Conservation (phyloP, 1,139 yeast genomes). For the Arxiozyma bovina region DNA sequence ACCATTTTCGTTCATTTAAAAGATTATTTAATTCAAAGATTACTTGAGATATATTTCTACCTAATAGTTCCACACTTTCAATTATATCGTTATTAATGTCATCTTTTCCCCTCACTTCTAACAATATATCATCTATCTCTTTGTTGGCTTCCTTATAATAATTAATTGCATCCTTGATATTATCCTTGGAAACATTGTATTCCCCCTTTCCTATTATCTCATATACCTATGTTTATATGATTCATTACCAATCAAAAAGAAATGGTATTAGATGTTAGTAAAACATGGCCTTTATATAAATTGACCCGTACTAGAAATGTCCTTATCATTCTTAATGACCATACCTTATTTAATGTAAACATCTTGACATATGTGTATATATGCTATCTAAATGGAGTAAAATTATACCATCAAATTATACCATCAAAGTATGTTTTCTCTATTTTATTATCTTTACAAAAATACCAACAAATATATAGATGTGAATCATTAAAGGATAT, state of each 20-base stretch:
- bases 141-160: conserved; percentile 14
- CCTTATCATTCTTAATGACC: not conserved
- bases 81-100: not conserved
- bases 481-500: not conserved
- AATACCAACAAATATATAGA: not conserved
- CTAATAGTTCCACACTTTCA: conserved; percentile 17
- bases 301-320: not conserved
- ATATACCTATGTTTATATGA: conserved; percentile 14
- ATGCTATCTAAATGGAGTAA: not conserved
- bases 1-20: not conserved
- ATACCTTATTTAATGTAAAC: not conserved
- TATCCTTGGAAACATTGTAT: conserved; percentile 14
- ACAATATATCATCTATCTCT: conserved; percentile 4
- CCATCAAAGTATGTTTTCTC: too few relatives aligned
- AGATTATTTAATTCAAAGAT: conserved; percentile 13
- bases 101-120: conserved; percentile 5
- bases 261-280: not conserved
- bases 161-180: conserved; percentile 13
- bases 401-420: not conserved
- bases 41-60: conserved; percentile 15
- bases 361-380: not conserved
- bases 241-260: not conserved
- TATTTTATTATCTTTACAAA: too few relatives aligned
- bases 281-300: not conserved
- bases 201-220: conserved; percentile 23